Conservation (phyloP, 257 asterid species). For the Solanum rostratum region DNA sequence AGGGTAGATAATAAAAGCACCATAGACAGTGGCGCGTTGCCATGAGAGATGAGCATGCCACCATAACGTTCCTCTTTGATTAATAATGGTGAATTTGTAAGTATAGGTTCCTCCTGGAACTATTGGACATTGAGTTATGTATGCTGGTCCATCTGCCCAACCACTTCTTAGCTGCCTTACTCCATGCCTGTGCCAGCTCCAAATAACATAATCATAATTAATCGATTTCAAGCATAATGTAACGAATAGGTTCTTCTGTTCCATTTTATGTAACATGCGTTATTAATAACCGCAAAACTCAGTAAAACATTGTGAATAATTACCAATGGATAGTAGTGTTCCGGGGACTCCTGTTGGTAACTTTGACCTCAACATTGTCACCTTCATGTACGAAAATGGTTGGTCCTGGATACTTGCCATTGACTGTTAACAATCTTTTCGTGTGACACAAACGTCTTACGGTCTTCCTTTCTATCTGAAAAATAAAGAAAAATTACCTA, state of each 20-base stretch:
- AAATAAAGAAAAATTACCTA: no score
- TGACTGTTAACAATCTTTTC: conserved; percentile 41
- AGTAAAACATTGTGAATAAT: neutral
- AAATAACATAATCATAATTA: neutral
- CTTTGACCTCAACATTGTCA: conserved; percentile 47
- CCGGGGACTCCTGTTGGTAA: conserved; percentile 35
- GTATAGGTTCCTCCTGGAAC: conserved; percentile 33
- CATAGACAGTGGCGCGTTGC: conserved; percentile 76
- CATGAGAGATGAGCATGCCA: conserved; percentile 87
- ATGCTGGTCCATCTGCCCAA: conserved; percentile 91
- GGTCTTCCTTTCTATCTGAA: conserved; percentile 57
- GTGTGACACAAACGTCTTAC: conserved; percentile 49
- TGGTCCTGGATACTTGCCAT: conserved; percentile 72
- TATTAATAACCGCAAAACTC: neutral
- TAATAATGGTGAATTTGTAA: conserved; percentile 39
- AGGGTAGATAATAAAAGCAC: conserved; percentile 72
- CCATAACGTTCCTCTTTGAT: conserved; percentile 66
- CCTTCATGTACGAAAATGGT: conserved; percentile 64
- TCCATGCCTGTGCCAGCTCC: conserved; percentile 49
- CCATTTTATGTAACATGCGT: neutral
- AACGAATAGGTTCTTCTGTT: neutral
- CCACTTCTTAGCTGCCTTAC: conserved; percentile 52
- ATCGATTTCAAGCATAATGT: neutral
- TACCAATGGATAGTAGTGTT: conserved; percentile 82
- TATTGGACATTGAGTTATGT: conserved; percentile 73